Conservation (phyloP, 305 asterid species). For the Striga hermonthica region DNA sequence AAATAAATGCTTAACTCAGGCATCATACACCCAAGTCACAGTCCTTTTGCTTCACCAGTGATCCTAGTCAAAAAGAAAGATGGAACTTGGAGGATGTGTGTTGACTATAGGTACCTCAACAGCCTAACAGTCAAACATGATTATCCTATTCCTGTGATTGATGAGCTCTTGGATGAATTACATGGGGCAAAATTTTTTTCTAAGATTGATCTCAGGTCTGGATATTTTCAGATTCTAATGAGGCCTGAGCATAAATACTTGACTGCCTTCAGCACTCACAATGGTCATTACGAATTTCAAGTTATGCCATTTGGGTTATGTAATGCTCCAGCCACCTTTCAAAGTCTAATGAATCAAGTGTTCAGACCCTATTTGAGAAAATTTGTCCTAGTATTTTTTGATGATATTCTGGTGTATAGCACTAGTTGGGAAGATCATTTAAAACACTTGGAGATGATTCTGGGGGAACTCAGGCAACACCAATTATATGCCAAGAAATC, state of each 20-base stretch:
- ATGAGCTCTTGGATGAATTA: background rate
- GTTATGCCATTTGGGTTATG: too few species aligned
- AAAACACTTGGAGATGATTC: too few species aligned
- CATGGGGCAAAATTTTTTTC: background rate
- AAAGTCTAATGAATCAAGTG: too few species aligned
- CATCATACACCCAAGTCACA: background rate
- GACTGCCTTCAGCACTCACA: background rate
- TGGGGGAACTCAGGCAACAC: too few species aligned
- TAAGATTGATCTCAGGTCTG: background rate
- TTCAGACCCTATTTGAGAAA: too few species aligned
- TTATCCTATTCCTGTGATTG: background rate
- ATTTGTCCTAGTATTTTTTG: too few species aligned
- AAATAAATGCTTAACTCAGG: background rate
- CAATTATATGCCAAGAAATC: background rate
- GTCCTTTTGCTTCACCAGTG: background rate
- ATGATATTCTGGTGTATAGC: too few species aligned
- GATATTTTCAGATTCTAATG: background rate
- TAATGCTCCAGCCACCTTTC: too few species aligned
- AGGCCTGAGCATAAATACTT: background rate
- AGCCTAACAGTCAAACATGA: too few species aligned
- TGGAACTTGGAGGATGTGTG: background rate
- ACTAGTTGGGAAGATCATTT: too few species aligned
- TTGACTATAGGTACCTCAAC: too few species aligned
- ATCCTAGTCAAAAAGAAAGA: background rate
- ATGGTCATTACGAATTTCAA: too few species aligned